Conservation (phyloP, 352 stramenopile species). For the Pythium dissimile region DNA sequence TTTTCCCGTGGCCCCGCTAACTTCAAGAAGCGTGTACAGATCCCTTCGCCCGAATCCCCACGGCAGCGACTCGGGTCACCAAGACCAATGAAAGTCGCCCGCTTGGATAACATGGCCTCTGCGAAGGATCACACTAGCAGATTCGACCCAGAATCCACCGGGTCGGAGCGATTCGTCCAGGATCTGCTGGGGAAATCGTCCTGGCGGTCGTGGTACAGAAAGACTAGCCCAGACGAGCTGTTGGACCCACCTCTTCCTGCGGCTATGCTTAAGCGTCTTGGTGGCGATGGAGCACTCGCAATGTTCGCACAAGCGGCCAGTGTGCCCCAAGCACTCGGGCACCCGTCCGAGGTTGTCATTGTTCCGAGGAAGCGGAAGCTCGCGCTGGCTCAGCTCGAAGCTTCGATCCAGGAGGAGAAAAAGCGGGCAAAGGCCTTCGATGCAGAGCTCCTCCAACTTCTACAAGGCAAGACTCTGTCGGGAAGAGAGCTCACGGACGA, state of each 20-base stretch:
- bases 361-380: conserved; percentile 4
- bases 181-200: conserved; percentile 37
- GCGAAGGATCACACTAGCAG: not conserved
- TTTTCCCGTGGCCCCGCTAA: conserved; percentile 57
- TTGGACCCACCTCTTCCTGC: conserved; percentile 47
- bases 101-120: not conserved
- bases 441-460: conserved; percentile 47
- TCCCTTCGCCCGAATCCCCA: conserved; percentile 24
- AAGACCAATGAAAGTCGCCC: conserved; percentile 11
- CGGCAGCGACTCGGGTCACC: conserved; percentile 14
- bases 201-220: conserved; percentile 65
- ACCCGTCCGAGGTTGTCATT: not conserved
- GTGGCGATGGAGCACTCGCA: conserved; percentile 8
- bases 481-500: conserved; percentile 47
- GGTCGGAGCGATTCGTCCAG: conserved; percentile 34
- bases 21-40: conserved; percentile 49
- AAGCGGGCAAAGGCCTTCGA: conserved; percentile 40
- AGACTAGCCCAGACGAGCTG: conserved; percentile 33
- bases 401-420: conserved; percentile 35
- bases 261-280: conserved; percentile 24
- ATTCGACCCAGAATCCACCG: not conserved
- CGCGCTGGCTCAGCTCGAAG: conserved; percentile 12
- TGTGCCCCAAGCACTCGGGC: not conserved
- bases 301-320: conserved; percentile 1
- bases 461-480: conserved; percentile 55